Evolutionary conservation across 1,284 basidiomycete genomes (phyloP).

Genomic region (Pisolithus thermaeus): DNA sequence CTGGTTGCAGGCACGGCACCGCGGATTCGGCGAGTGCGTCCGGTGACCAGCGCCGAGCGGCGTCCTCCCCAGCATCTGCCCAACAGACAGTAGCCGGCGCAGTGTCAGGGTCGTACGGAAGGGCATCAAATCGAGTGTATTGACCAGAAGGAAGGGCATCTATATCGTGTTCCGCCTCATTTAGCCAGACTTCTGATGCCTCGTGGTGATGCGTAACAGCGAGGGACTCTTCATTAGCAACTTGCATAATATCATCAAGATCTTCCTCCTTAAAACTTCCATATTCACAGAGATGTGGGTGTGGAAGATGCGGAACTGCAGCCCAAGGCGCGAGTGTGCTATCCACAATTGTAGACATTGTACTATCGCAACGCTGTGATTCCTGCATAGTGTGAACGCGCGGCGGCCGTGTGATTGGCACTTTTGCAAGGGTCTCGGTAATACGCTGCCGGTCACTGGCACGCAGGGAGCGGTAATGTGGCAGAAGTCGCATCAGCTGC

Average conservation of each 20-base stretch:
- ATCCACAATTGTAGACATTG: neutral
- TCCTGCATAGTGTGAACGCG: neutral
- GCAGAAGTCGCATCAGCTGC: conserved; percentile 38
- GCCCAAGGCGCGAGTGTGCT: neutral
- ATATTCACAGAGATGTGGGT: neutral
- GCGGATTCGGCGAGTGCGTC: conserved; percentile 2
- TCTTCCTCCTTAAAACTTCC: neutral
- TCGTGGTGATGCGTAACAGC: neutral
- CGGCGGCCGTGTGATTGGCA: conserved; percentile 1
- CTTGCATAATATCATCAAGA: neutral
- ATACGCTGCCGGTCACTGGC: conserved; percentile 29
- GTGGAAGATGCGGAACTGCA: neutral
- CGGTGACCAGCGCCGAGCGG: conserved; percentile 12
- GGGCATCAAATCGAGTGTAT: conserved; percentile 1
- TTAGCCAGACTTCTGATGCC: neutral
- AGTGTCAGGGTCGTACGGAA: conserved; percentile 12
- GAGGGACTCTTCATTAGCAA: neutral
- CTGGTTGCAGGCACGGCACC: conserved; percentile 4
- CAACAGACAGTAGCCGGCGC: conserved; percentile 20
- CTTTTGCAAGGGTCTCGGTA: conserved; percentile 18
- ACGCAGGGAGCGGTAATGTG: conserved; percentile 31
- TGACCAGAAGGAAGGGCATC: neutral
- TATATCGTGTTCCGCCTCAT: conserved; percentile 3
- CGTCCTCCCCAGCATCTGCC: conserved; percentile 20
- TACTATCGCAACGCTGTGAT: neutral